Conservation (phyloP, 805 yeast species). For the Kluyveromyces nonfermentans region DNA sequence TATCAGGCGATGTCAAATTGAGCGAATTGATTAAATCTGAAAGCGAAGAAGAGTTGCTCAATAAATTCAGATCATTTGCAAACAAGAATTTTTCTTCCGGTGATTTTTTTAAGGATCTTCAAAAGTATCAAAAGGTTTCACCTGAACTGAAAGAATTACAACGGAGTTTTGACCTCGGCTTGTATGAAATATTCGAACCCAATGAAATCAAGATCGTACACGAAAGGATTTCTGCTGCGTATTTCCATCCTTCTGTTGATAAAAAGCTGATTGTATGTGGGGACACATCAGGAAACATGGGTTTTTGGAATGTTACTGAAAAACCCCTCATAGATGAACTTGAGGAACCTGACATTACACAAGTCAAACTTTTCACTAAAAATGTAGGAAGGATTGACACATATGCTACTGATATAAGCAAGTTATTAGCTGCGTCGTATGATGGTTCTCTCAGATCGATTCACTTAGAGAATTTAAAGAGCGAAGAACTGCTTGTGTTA, state of each 20-base stretch:
- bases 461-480: slow-evolving; percentile 52
- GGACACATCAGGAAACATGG: slow-evolving; percentile 79
- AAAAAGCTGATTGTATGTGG: slow-evolving; percentile 72
- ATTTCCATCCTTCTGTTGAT: slow-evolving; percentile 63
- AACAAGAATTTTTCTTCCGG: slow-evolving; percentile 46
- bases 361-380: slow-evolving; percentile 67
- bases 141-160: slow-evolving; percentile 40
- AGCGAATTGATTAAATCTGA: slow-evolving; percentile 44
- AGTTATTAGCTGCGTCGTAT: slow-evolving; percentile 64
- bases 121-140: slow-evolving; percentile 27
- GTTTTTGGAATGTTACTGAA: slow-evolving; percentile 69
- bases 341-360: slow-evolving; percentile 44
- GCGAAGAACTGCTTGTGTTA: slow-evolving; percentile 52
- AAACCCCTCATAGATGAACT: slow-evolving; percentile 30
- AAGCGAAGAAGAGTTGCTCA: slow-evolving; percentile 27
- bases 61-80: slow-evolving; percentile 24
- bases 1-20: slow-evolving; percentile 57
- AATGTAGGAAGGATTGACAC: slow-evolving; percentile 57
- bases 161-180: slow-evolving; percentile 41
- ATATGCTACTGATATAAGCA: slow-evolving; percentile 39
- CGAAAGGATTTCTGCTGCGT: slow-evolving; percentile 64
- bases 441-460: slow-evolving; percentile 78
- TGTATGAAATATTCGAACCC: slow-evolving; percentile 54
- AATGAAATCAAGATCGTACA: slow-evolving; percentile 57
- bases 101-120: slow-evolving; percentile 53